Conservation (phyloP, 148 eudicot species). For the Fagopyrum homotropicum region DNA sequence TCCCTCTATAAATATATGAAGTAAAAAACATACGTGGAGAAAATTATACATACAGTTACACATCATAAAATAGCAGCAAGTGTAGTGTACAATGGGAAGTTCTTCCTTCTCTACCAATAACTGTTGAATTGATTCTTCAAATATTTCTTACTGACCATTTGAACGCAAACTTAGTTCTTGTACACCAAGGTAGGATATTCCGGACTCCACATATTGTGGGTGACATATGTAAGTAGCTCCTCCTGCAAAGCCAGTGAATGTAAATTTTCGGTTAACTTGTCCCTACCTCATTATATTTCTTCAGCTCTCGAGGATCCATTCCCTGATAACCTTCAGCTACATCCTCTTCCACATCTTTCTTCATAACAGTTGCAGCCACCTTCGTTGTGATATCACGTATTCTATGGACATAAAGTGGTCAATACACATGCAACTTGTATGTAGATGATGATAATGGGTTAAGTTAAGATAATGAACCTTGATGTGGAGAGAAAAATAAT, state of each 20-base stretch:
- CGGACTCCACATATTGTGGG: slow-evolving; percentile 91
- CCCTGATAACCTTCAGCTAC: too few species aligned
- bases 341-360: too few species aligned
- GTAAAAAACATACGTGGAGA: background rate
- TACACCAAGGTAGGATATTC: slow-evolving; percentile 84
- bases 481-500: slow-evolving; percentile 82
- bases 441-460: background rate
- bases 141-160: slow-evolving; percentile 5
- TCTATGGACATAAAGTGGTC: slow-evolving; percentile 28
- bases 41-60: background rate
- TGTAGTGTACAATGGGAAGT: background rate
- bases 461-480: slow-evolving; percentile 33
- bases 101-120: background rate
- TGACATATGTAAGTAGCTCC: slow-evolving; percentile 44
- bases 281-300: slow-evolving; percentile 48
- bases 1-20: background rate
- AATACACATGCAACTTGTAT: slow-evolving; percentile 5
- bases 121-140: background rate
- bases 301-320: slow-evolving; percentile 79
- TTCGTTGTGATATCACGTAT: slow-evolving; percentile 98
- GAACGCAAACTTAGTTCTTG: slow-evolving; percentile 19
- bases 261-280: background rate
- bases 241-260: slow-evolving; percentile 47
- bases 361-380: too few species aligned
- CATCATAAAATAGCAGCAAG: background rate